Evolutionary conservation across 768 basidiomycete genomes (phyloP), one percentile per base, ranked within the genome.

Genomic region (Terana coerulea): DNA sequence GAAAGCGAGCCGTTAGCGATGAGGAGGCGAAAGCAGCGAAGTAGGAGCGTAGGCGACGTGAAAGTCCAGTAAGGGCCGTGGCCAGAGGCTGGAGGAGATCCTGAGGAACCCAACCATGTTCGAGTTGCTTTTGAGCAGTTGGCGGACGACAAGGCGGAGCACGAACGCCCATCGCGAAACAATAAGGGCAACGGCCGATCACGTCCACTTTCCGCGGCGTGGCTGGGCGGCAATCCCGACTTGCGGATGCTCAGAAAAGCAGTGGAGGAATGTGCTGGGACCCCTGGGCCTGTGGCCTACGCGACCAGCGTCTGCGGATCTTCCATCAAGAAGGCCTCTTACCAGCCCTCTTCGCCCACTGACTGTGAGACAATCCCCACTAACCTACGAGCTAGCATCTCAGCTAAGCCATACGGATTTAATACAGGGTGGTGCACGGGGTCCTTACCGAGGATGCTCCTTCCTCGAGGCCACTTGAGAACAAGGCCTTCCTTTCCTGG

Each of bases 401-500:
- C 10, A 19, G 39, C 39, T 15, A 19, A 8, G 10, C n/a, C 19
- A 40, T n/a, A n/a, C n/a, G 39, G 19, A 40, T 8, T 15, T 19
- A 30, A 14, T 40, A 28, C 12, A 41, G n/a, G 2, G 1, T 12
- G 28, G 14, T 30, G 19, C n/a, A 8, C 25, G 36, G 49, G 39
- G 49, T 41, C 47, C 29, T 9, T 17, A 15, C 11, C 39, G 8
- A 19, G n/a, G n/a, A n/a, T n/a, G n/a, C 29, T 17, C 7, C 12
- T 8, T 30, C 35, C 48, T 49, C 48, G 25, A 35, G 46, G 48
- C 48, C n/a, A 28, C n/a, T 19, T 19, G 21, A 33, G 29, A 41
- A 41, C 49, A 50, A 50, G 28, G 28, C 28, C 39, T 50, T 14
- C 49, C 49, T 11, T 29, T 41, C 19, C 21, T 11, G 39, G 49